phyloP scores from a whole-genome alignment of 306 rosid species.

The Canavalia ensiformis region DNA sequence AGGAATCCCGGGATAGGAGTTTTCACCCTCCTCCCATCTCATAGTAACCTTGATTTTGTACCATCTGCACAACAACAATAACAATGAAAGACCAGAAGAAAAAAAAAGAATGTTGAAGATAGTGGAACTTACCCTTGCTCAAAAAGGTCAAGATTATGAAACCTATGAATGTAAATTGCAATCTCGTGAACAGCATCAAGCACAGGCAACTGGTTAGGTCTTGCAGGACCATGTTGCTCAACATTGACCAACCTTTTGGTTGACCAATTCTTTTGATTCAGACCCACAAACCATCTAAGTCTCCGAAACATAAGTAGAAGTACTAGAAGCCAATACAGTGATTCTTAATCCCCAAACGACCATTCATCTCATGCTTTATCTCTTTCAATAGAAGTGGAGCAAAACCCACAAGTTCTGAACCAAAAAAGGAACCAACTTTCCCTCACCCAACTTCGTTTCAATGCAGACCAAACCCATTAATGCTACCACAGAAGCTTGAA shows the following conservation, averaged over 20 bases:
- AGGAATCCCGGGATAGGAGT: constrained; percentile 77
- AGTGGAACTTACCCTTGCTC: constrained; percentile 77
- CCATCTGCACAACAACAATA: constrained; percentile 66
- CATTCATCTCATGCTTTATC: constrained; percentile 63
- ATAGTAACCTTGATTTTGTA: constrained; percentile 84
- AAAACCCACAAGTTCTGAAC: constrained; percentile 42
- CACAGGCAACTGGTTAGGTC: constrained; percentile 64
- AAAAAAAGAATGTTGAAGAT: background rate
- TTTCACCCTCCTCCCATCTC: constrained; percentile 79
- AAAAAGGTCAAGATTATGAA: constrained; percentile 96
- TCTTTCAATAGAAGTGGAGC: constrained; percentile 41
- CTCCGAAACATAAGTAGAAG: constrained; percentile 75
- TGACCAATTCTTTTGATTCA: constrained; percentile 65
- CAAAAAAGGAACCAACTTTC: constrained; percentile 51
- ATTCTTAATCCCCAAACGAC: constrained; percentile 45
- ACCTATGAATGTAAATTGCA: constrained; percentile 89
- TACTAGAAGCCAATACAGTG: constrained; percentile 35
- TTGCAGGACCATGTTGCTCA: constrained; percentile 58
- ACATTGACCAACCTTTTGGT: constrained; percentile 75
- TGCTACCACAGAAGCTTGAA: constrained; percentile 6
- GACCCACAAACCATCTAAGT: constrained; percentile 79
- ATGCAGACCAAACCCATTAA: constrained; percentile 48
- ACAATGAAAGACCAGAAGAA: background rate
- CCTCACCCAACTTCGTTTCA: constrained; percentile 41
- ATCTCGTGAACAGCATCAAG: constrained; percentile 83